Percentiles rank a stretch among this genome's conserved stretches.
phyloP scores from a whole-genome alignment of 2,329 filamentous ascomycete species.

The Intubia oerlemansii region DNA sequence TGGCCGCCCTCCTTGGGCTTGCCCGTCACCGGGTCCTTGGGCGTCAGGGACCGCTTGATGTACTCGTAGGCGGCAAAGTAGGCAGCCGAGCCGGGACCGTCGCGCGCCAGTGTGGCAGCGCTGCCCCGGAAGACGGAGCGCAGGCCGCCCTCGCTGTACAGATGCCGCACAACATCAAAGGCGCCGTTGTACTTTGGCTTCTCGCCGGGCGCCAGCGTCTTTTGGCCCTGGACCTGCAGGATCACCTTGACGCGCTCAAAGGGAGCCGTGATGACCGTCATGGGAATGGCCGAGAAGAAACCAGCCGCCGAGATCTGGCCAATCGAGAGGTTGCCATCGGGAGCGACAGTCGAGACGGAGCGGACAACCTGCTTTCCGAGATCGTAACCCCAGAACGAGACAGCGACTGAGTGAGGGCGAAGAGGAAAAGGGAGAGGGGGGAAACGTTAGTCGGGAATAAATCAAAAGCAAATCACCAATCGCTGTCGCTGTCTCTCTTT shows the following conservation, averaged over 20 bases:
- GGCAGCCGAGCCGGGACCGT: constrained; percentile 79
- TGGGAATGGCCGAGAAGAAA: constrained; percentile 94
- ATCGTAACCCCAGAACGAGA: constrained; percentile 75
- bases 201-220: constrained; percentile 63
- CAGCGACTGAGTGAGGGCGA: constrained; percentile 29
- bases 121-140: constrained; percentile 83
- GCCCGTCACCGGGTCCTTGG: constrained; percentile 52
- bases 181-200: constrained; percentile 83
- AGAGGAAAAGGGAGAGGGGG: not conserved
- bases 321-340: constrained; percentile 54
- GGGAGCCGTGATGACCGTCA: constrained; percentile 95
- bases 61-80: constrained; percentile 98
- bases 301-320: constrained; percentile 78
- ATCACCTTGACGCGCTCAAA: constrained; percentile 99
- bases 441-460: too few species aligned
- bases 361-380: constrained; percentile 79
- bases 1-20: constrained; percentile 43
- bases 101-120: constrained; percentile 76
- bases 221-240: constrained; percentile 90
- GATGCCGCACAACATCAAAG: constrained; percentile 73
- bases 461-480: not conserved
- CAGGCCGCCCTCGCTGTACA: constrained; percentile 79
- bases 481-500: too few species aligned
- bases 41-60: constrained; percentile 73
- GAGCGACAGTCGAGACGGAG: constrained; percentile 38